Evolutionary conservation across 2,329 filamentous ascomycete species (phyloP).

Genomic region (Talaromyces sp.): DNA sequence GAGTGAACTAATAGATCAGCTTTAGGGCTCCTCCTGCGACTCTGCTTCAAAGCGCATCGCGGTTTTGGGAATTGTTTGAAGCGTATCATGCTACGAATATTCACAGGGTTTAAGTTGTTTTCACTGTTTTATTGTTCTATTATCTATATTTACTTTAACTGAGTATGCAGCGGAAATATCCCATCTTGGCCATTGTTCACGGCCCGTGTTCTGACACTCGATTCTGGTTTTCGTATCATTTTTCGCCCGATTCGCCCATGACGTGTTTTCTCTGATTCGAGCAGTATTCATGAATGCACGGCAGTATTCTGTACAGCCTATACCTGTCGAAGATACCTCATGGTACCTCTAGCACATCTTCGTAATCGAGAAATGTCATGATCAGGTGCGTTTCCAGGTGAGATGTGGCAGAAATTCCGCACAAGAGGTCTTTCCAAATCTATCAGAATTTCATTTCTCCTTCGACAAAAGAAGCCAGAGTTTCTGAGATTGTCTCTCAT

Average conservation of each 20-base stretch:
- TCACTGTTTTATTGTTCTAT: background rate
- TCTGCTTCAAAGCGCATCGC: conserved; percentile 21
- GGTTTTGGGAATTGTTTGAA: conserved; percentile 8
- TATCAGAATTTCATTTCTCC: background rate
- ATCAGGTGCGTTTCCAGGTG: background rate
- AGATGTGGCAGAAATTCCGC: background rate
- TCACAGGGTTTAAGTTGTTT: background rate
- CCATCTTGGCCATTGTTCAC: background rate
- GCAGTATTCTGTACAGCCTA: too few relatives aligned
- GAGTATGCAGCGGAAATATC: background rate
- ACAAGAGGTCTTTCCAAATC: background rate
- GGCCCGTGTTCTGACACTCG: background rate
- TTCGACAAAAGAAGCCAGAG: background rate
- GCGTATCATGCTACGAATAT: background rate
- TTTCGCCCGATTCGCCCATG: background rate
- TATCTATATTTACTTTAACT: background rate
- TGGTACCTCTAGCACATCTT: background rate
- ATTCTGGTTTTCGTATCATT: background rate
- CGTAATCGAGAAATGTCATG: background rate
- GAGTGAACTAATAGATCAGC: too few relatives aligned
- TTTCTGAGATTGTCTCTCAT: background rate
- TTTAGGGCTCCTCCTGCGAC: too few relatives aligned
- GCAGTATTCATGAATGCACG: background rate
- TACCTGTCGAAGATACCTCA: too few relatives aligned
- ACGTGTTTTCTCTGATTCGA: background rate